A percentile compares a stretch with the other conserved stretches of the same genome.
Conservation (phyloP, 2,329 filamentous ascomycete species). For the Dryadomyces quercivorus region DNA sequence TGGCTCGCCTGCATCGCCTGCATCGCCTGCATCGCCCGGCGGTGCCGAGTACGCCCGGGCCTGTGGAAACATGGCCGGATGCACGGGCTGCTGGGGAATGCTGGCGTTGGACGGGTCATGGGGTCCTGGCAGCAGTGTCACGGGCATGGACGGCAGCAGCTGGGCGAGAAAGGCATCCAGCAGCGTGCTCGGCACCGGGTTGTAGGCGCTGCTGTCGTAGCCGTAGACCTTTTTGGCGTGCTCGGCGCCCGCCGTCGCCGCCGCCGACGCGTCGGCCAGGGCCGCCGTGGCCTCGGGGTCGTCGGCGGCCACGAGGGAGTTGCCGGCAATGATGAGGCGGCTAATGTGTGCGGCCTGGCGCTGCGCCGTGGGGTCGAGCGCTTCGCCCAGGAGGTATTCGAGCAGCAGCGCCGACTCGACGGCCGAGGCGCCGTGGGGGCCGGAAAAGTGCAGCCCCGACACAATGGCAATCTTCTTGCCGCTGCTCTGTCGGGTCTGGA, state of each 20-base stretch:
- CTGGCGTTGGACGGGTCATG: constrained; percentile 81
- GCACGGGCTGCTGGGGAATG: constrained; percentile 85
- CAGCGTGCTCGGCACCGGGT: constrained; percentile 69
- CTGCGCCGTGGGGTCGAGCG: constrained; percentile 48
- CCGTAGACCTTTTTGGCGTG: constrained; percentile 67
- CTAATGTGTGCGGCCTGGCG: constrained; percentile 55
- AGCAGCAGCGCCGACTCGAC: constrained; percentile 65
- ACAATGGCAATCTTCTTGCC: constrained; percentile 64
- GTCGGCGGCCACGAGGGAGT: constrained; percentile 52
- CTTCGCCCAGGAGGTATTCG: constrained; percentile 82
- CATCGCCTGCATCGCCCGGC: constrained; percentile 25
- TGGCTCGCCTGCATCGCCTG: constrained; percentile 3
- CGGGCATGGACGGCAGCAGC: constrained; percentile 72
- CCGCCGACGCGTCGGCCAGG: constrained; percentile 10
- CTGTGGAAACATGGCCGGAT: constrained; percentile 78
- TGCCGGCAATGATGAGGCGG: constrained; percentile 80
- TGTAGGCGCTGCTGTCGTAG: constrained; percentile 83
- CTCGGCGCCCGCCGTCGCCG: constrained; percentile 21
- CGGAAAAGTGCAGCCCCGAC: constrained; percentile 76
- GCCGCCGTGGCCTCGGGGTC: constrained; percentile 14
- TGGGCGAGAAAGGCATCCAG: constrained; percentile 74
- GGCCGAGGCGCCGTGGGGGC: constrained; percentile 57
- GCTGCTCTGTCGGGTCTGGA: constrained; percentile 12
- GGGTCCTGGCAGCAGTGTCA: constrained; percentile 78
- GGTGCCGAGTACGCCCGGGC: constrained; percentile 54